A percentile compares a stretch with the other conserved stretches of the same genome.
Conservation (phyloP, 78 protist genomes). For the Cavenderia fasciculata region DNA sequence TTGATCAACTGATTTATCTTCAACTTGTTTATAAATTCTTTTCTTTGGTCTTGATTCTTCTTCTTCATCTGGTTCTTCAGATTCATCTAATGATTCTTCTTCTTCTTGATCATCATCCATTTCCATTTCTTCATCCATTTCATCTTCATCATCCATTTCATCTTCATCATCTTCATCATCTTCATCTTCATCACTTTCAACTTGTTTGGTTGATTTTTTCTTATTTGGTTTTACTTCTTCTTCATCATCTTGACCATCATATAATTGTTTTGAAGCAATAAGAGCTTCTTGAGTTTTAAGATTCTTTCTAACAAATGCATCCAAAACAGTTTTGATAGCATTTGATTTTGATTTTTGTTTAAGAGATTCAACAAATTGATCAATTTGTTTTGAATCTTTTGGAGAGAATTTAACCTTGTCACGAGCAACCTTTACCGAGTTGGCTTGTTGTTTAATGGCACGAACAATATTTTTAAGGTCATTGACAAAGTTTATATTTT, state of each 20-base stretch:
- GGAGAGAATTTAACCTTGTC: constrained; percentile 73
- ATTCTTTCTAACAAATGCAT: not conserved
- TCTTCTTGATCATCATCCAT: constrained; percentile 23
- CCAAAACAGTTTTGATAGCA: constrained; percentile 5
- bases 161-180: constrained; percentile 37
- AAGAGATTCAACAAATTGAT: not conserved
- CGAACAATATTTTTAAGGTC: constrained; percentile 36
- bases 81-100: constrained; percentile 18
- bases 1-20: constrained; percentile 21
- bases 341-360: constrained; percentile 13
- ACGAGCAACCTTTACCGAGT: constrained; percentile 4
- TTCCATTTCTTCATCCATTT: constrained; percentile 5
- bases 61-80: constrained; percentile 41
- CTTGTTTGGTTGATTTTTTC: constrained; percentile 1
- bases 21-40: constrained; percentile 4
- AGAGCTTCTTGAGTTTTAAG: constrained; percentile 12
- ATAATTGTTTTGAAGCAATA: constrained; percentile 10
- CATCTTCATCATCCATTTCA: not conserved
- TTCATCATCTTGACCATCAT: constrained; percentile 18
- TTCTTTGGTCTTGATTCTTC: constrained; percentile 19
- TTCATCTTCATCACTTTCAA: constrained; percentile 18
- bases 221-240: constrained; percentile 8
- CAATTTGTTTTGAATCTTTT: constrained; percentile 69
- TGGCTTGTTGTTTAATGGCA: constrained; percentile 34
- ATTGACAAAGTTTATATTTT: constrained; percentile 13